A percentile compares a stretch with the other conserved stretches of the same genome.
Conservation (phyloP, 257 asterid species). For the Solanum sejunctum region DNA sequence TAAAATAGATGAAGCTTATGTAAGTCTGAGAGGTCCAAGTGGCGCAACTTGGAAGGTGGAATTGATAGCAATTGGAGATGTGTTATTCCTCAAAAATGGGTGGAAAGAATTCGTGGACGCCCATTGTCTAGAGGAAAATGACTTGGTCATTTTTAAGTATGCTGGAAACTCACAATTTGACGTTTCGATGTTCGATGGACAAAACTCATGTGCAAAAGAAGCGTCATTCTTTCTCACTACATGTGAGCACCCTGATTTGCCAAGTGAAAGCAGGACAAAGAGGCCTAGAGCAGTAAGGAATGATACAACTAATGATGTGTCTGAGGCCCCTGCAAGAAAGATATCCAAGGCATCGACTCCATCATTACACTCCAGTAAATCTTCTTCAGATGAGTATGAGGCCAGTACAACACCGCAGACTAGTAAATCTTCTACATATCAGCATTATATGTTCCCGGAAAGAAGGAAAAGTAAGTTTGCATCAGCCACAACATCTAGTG, state of each 20-base stretch:
- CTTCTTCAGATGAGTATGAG: not conserved
- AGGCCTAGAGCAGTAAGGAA: not conserved
- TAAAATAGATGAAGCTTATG: conserved; percentile 9
- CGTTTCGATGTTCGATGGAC: conserved; percentile 13
- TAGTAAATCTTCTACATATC: not conserved
- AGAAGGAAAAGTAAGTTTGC: not conserved
- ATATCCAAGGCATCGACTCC: not conserved
- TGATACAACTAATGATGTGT: not conserved
- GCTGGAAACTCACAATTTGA: conserved; percentile 14
- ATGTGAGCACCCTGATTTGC: not conserved
- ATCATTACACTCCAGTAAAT: not conserved
- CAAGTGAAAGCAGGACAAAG: not conserved
- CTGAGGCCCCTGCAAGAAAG: not conserved
- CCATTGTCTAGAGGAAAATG: conserved; percentile 4
- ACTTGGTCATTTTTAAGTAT: not conserved
- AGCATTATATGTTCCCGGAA: not conserved
- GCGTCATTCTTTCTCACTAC: conserved; percentile 20
- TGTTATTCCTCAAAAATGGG: not conserved
- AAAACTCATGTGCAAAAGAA: conserved; percentile 22
- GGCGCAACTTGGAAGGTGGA: conserved; percentile 16
- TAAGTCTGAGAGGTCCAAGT: conserved; percentile 25
- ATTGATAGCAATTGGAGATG: not conserved
- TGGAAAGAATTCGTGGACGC: conserved; percentile 26
- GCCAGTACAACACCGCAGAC: not conserved
- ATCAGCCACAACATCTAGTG: not conserved